Conservation (phyloP, 78 protist genomes). For the Emiliania huxleyi region DNA sequence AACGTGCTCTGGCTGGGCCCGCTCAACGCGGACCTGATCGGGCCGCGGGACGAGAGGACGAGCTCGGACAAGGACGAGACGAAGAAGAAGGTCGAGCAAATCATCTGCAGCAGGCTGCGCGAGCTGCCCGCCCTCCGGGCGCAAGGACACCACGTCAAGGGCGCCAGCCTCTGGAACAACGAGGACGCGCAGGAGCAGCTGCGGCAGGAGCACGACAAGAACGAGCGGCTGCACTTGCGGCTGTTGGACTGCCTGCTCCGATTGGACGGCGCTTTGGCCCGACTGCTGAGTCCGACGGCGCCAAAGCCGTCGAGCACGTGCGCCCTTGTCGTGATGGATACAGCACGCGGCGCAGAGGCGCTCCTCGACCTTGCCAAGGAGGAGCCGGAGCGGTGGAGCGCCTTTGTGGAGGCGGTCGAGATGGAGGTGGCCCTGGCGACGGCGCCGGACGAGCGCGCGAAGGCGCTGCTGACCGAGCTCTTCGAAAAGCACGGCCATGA, state of each 20-base stretch:
- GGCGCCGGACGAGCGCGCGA: background rate
- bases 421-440: background rate
- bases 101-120: background rate
- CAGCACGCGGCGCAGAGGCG: background rate
- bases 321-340: background rate
- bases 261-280: background rate
- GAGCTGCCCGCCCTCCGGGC: background rate
- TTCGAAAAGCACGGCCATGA: no score
- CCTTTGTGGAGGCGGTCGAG: background rate
- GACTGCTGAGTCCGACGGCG: background rate
- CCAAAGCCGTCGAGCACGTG: background rate
- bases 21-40: background rate
- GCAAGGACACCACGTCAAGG: background rate
- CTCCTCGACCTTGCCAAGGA: background rate
- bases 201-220: background rate
- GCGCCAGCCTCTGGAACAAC: background rate
- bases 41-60: background rate
- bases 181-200: background rate
- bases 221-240: background rate
- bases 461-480: no score
- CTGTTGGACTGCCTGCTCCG: background rate
- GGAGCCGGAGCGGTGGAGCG: background rate
- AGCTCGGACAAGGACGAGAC: background rate
- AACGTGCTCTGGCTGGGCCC: background rate
- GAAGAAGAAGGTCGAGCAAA: background rate